Conservation (phyloP, 2,329 filamentous ascomycete species). For the Trichophyton verrucosum region DNA sequence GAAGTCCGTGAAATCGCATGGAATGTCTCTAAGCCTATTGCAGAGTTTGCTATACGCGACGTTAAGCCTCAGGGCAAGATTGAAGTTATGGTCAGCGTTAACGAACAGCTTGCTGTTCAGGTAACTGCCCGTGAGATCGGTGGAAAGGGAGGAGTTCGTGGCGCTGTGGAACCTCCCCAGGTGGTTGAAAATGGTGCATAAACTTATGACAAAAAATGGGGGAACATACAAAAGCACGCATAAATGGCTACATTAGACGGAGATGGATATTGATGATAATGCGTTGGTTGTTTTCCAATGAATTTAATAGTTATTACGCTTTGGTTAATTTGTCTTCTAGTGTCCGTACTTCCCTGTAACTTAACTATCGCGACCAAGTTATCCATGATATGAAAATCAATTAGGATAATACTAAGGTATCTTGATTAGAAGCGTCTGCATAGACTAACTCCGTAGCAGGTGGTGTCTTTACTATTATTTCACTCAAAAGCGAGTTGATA, state of each 20-base stretch:
- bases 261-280: constrained; percentile 1
- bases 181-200: constrained; percentile 21
- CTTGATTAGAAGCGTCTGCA: too few relatives aligned
- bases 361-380: too few relatives aligned
- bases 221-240: background rate
- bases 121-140: constrained; percentile 77
- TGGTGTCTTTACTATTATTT: background rate
- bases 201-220: background rate
- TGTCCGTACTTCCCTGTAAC: background rate
- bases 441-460: too few relatives aligned
- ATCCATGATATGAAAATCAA: too few relatives aligned
- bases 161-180: constrained; percentile 37
- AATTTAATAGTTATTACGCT: background rate
- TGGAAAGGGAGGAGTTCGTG: constrained; percentile 70
- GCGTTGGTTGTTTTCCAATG: background rate
- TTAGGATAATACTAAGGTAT: too few relatives aligned
- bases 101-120: constrained; percentile 63
- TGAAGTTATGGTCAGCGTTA: constrained; percentile 84
- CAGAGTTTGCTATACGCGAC: constrained; percentile 70
- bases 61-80: constrained; percentile 84
- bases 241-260: constrained; percentile 1
- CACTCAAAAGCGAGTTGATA: background rate
- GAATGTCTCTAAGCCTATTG: constrained; percentile 72
- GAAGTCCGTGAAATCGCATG: constrained; percentile 82
- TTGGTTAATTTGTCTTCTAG: background rate